Conservation (phyloP, 2,329 filamentous ascomycete genomes). For the Alternaria panax region DNA sequence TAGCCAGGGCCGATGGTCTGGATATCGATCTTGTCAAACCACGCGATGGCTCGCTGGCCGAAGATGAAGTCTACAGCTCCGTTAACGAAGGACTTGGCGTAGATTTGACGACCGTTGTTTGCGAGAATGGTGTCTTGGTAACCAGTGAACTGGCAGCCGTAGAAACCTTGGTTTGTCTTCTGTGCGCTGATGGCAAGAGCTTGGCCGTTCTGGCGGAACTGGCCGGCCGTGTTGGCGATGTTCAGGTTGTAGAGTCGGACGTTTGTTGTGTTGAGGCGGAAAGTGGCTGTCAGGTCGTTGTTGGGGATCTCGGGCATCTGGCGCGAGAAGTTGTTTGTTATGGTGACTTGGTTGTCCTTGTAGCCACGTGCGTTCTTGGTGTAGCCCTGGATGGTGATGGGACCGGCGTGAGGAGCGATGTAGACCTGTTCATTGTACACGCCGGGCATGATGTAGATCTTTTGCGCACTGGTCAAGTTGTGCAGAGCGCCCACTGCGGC, state of each 20-base stretch:
- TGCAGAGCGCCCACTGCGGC: constrained; percentile 21
- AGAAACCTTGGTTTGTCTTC: constrained; percentile 60
- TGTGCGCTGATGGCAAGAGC: constrained; percentile 61
- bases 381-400: constrained; percentile 64
- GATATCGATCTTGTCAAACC: constrained; percentile 53
- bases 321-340: constrained; percentile 52
- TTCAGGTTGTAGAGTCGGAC: constrained; percentile 68
- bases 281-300: constrained; percentile 61
- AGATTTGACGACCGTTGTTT: constrained; percentile 60
- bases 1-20: constrained; percentile 22
- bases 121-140: constrained; percentile 60
- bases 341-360: constrained; percentile 62
- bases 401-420: constrained; percentile 54
- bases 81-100: constrained; percentile 62
- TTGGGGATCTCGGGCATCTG: constrained; percentile 30
- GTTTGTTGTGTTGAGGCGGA: constrained; percentile 55
- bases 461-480: constrained; percentile 20
- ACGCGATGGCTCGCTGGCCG: constrained; percentile 55
- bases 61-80: constrained; percentile 68
- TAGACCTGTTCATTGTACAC: constrained; percentile 66
- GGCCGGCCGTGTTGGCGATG: constrained; percentile 54
- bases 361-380: constrained; percentile 61
- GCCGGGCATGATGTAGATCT: constrained; percentile 66
- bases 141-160: constrained; percentile 61
- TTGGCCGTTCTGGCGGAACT: constrained; percentile 34